phyloP scores from a whole-genome alignment of 2,329 filamentous ascomycete species.

The Exophiala alcalophila region DNA sequence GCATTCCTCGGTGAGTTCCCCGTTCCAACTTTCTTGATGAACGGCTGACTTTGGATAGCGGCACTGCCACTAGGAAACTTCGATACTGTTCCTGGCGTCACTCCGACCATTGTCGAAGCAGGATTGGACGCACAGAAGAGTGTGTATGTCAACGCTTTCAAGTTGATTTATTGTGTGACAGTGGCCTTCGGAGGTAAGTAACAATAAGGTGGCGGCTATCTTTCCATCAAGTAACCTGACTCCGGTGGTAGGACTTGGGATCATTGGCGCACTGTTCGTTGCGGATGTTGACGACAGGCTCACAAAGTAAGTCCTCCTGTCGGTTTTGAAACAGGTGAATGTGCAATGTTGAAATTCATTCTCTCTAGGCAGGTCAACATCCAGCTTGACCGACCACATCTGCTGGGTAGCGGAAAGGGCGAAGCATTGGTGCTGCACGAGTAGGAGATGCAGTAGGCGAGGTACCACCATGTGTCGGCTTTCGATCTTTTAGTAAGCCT shows the following conservation, averaged over 20 bases:
- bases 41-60: slow-evolving; percentile 2
- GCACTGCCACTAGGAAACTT: slow-evolving; percentile 9
- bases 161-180: slow-evolving; percentile 12
- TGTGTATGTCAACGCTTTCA: slow-evolving; percentile 13
- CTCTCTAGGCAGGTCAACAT: slow-evolving; percentile 1
- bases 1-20: slow-evolving; percentile 9
- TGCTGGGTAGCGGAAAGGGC: slow-evolving; percentile 3
- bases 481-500: too few species aligned
- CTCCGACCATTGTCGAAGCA: slow-evolving; percentile 8
- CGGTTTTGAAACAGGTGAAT: neutral
- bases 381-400: slow-evolving; percentile 1
- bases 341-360: neutral
- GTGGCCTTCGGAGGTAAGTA: slow-evolving; percentile 18
- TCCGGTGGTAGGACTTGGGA: slow-evolving; percentile 9
- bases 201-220: neutral
- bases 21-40: neutral
- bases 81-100: slow-evolving; percentile 5
- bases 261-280: slow-evolving; percentile 13
- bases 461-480: too few species aligned
- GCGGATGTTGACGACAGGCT: slow-evolving; percentile 9
- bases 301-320: slow-evolving; percentile 9
- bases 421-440: slow-evolving; percentile 3
- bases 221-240: neutral
- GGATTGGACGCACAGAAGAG: slow-evolving; percentile 9
- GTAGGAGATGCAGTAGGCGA: too few species aligned